A percentile compares a stretch with the other conserved stretches of the same genome.
Evolutionary conservation across 176 grass and related monocot species (phyloP).

Genomic region (Lolium rigidum): DNA sequence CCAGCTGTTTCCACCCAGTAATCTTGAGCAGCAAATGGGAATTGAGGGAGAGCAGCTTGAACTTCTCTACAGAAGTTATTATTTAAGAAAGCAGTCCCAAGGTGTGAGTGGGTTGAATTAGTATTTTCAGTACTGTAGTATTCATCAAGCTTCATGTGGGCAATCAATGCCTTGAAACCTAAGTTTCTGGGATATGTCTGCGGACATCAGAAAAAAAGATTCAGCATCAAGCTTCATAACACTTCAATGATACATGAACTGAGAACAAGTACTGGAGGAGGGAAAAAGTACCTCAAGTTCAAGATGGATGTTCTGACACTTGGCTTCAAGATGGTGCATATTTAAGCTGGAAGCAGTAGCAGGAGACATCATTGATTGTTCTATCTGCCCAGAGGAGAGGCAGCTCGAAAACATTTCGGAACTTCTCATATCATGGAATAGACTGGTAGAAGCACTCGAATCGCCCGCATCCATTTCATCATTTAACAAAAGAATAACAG

Average conservation of each 20-base stretch:
- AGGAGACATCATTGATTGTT: constrained; percentile 55
- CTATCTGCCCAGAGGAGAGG: constrained; percentile 66
- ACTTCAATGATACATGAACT: constrained; percentile 14
- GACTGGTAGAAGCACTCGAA: constrained; percentile 39
- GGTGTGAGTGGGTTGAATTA: constrained; percentile 37
- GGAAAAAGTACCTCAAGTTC: constrained; percentile 74
- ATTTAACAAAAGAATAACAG: constrained; percentile 74
- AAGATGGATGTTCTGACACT: constrained; percentile 68
- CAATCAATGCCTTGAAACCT: constrained; percentile 64
- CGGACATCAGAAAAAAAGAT: constrained; percentile 52
- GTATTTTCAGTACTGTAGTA: constrained; percentile 55
- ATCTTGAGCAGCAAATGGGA: constrained; percentile 50
- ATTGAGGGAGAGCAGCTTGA: constrained; percentile 76
- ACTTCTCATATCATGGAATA: constrained; percentile 50
- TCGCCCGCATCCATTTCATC: constrained; percentile 44
- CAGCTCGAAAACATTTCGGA: constrained; percentile 74
- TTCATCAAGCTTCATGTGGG: constrained; percentile 72
- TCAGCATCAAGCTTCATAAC: constrained; percentile 39
- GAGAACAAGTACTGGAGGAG: constrained; percentile 1
- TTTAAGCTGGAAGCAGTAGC: constrained; percentile 53
- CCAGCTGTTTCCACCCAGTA: constrained; percentile 43
- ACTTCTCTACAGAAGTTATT: constrained; percentile 70
- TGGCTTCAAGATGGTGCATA: constrained; percentile 86
- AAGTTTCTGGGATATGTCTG: constrained; percentile 87
- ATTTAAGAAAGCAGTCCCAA: constrained; percentile 61